phyloP scores from a whole-genome alignment of 1,284 basidiomycete species.

The Coriolopsis trogii region DNA sequence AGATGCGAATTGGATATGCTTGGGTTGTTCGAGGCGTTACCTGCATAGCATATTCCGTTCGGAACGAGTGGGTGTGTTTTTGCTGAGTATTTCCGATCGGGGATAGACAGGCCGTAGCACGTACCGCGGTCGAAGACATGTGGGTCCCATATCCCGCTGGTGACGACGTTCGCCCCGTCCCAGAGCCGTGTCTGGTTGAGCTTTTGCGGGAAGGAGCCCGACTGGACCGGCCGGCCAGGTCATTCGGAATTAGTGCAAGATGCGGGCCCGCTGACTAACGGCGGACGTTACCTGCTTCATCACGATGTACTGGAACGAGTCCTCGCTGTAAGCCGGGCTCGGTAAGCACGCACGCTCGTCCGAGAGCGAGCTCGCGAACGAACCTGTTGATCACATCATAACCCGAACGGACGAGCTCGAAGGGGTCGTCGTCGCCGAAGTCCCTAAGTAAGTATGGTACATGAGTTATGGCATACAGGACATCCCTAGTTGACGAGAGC shows the following conservation, averaged over 20 bases:
- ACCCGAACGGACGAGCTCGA: constrained; percentile 29
- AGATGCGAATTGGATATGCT: constrained; percentile 21
- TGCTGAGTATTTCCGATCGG: constrained; percentile 3
- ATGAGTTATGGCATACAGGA: neutral
- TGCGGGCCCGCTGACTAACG: constrained; percentile 9
- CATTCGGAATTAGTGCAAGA: neutral
- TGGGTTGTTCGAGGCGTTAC: constrained; percentile 32
- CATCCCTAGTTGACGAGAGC: neutral
- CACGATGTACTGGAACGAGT: constrained; percentile 35
- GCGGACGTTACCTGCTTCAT: constrained; percentile 29
- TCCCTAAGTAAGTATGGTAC: constrained; percentile 24
- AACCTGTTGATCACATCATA: constrained; percentile 34
- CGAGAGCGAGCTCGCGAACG: neutral
- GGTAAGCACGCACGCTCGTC: constrained; percentile 5
- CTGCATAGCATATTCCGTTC: constrained; percentile 5
- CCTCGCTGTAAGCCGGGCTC: constrained; percentile 28
- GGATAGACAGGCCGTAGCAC: neutral
- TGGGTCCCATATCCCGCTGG: constrained; percentile 31
- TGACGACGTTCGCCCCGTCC: constrained; percentile 29
- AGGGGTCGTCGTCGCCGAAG: constrained; percentile 36
- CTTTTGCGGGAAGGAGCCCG: constrained; percentile 28
- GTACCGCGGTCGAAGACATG: constrained; percentile 31
- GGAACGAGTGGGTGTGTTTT: no score
- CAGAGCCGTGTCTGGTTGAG: constrained; percentile 33
- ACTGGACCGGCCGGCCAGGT: constrained; percentile 9